These are phyloP conservation scores for Sonneratia caseolaris DNA, from an alignment of 345 rosid genomes.

Conservation along the genomic window DNA sequence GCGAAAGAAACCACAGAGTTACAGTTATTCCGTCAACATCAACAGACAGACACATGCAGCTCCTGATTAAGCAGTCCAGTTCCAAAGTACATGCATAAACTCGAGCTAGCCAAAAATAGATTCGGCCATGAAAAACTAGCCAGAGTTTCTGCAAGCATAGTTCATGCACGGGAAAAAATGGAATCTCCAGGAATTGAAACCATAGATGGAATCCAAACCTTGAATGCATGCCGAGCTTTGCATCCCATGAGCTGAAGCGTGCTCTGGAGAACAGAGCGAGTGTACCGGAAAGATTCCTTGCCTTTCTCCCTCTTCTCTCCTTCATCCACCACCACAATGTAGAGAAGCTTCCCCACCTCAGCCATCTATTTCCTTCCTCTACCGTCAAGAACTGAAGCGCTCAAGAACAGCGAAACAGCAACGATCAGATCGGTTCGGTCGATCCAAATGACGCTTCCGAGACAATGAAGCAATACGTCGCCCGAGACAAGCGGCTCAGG, in stretches of 20 bases:
- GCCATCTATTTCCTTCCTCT: constrained; percentile 25
- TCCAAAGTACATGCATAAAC: not conserved
- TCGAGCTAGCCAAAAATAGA: not conserved
- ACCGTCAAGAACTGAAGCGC: not conserved
- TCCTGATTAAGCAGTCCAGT: not conserved
- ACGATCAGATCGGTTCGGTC: not conserved
- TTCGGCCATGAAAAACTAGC: not conserved
- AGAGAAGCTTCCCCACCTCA: constrained; percentile 64
- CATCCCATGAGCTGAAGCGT: constrained; percentile 97
- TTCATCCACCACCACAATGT: constrained; percentile 73
- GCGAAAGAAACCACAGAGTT: not conserved
- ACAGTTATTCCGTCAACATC: not conserved
- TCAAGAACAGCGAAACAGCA: not conserved
- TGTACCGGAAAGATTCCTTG: constrained; percentile 62
- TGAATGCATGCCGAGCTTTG: constrained; percentile 95
- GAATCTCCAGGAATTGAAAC: not conserved
- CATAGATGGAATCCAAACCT: constrained; percentile 28
- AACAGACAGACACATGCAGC: not conserved
- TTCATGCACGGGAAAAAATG: not conserved
- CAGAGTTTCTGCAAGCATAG: not conserved
- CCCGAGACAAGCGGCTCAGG: not conserved
- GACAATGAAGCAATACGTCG: not conserved
- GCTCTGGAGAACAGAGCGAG: constrained; percentile 86
- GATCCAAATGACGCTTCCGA: not conserved
- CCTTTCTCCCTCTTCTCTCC: constrained; percentile 25